phyloP scores from a whole-genome alignment of 2,329 filamentous ascomycete genomes.

The Fusarium buharicum region DNA sequence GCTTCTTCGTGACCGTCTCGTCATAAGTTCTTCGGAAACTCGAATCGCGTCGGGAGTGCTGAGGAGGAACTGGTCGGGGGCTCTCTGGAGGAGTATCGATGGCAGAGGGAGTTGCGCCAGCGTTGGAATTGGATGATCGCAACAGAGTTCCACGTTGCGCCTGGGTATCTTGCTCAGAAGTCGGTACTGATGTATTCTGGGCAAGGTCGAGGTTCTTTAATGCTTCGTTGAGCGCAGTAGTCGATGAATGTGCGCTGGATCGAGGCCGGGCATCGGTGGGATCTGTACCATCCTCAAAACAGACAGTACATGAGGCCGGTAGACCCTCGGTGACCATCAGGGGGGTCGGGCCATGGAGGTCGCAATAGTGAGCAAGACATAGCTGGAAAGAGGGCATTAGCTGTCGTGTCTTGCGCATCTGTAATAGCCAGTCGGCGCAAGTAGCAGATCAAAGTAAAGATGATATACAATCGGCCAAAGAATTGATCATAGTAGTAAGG shows the following conservation, averaged over 20 bases:
- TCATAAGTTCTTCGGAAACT: conserved; percentile 72
- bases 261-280: conserved; percentile 51
- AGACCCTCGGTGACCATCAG: conserved; percentile 76
- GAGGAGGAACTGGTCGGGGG: conserved; percentile 56
- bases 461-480: conserved; percentile 13
- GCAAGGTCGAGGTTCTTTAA: conserved; percentile 60
- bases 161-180: conserved; percentile 58
- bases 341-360: conserved; percentile 74
- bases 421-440: conserved; percentile 21
- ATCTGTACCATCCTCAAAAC: conserved; percentile 59
- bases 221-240: conserved; percentile 58
- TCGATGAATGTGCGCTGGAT: conserved; percentile 53
- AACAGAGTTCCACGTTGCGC: conserved; percentile 56
- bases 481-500: conserved; percentile 29
- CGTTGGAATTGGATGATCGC: conserved; percentile 52
- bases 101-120: conserved; percentile 53
- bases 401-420: conserved; percentile 46
- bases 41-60: conserved; percentile 62
- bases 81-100: conserved; percentile 69
- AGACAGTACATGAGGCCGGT: conserved; percentile 68
- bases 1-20: conserved; percentile 71
- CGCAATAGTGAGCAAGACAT: conserved; percentile 76
- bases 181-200: conserved; percentile 57
- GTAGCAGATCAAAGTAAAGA: conserved; percentile 2
- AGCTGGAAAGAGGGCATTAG: conserved; percentile 63